phyloP scores from a whole-genome alignment of 768 basidiomycete species.

The Termitomyces heimii region DNA sequence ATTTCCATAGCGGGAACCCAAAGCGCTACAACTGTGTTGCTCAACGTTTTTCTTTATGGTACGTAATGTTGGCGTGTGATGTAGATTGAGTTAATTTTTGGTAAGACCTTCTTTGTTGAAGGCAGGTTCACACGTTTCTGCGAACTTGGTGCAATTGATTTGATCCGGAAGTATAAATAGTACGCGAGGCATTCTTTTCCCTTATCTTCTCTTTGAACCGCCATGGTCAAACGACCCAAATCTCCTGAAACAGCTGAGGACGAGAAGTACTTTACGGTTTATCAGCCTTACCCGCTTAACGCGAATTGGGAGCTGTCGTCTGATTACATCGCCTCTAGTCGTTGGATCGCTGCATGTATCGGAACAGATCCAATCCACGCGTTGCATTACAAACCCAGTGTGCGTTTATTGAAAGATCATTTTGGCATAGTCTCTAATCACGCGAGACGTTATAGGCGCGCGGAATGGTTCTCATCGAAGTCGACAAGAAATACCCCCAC shows the following conservation, averaged over 20 bases:
- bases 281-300: conserved; percentile 44
- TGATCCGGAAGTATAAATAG: conserved; percentile 8
- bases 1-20: too few relatives aligned
- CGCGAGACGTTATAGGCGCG: conserved; percentile 24
- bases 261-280: conserved; percentile 39
- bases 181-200: background rate
- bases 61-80: too few relatives aligned
- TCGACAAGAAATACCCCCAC: conserved; percentile 31
- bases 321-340: conserved; percentile 34
- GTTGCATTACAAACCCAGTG: conserved; percentile 44
- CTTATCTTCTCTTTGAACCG: background rate
- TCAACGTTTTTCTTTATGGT: too few relatives aligned
- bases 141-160: background rate
- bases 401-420: conserved; percentile 16
- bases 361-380: conserved; percentile 31
- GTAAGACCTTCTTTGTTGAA: background rate
- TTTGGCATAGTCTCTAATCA: conserved; percentile 1
- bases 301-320: conserved; percentile 36
- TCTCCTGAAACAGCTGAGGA: conserved; percentile 37
- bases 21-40: too few relatives aligned
- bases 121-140: background rate
- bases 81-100: too few relatives aligned
- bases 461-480: conserved; percentile 44
- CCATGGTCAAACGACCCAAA: conserved; percentile 36
- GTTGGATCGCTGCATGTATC: conserved; percentile 43